Percentiles rank a stretch among this genome's conserved stretches.
Conservation (phyloP, 2,329 filamentous ascomycete species). For the Fusarium foetens region DNA sequence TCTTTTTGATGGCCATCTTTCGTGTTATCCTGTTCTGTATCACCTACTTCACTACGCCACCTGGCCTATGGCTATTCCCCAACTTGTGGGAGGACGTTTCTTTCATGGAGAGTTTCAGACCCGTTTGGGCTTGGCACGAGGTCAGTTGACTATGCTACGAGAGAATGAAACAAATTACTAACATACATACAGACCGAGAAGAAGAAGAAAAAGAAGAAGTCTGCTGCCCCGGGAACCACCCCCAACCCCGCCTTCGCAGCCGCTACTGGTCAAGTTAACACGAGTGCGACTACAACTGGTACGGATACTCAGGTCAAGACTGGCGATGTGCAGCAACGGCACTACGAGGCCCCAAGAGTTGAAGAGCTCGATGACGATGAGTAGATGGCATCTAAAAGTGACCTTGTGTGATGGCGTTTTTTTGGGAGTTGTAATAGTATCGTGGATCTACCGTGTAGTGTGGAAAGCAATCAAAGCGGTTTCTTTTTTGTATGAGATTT, state of each 20-base stretch:
- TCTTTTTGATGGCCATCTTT: conserved; percentile 98
- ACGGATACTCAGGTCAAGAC: conserved; percentile 65
- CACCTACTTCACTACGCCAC: conserved; percentile 85
- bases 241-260: conserved; percentile 60
- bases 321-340: conserved; percentile 52
- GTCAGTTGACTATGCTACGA: conserved; percentile 59
- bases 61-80: conserved; percentile 97
- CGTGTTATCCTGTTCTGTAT: conserved; percentile 92
- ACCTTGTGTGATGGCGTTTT: conserved; percentile 39
- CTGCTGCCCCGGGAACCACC: conserved; percentile 49
- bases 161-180: conserved; percentile 22
- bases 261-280: conserved; percentile 63
- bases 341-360: conserved; percentile 63
- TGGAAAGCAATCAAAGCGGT: conserved; percentile 26
- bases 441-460: conserved; percentile 27
- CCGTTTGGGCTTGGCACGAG: conserved; percentile 98
- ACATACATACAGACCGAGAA: conserved; percentile 46
- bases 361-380: conserved; percentile 64
- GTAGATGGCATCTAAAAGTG: conserved; percentile 44
- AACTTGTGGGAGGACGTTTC: conserved; percentile 99
- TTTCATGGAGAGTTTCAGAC: conserved; percentile 96
- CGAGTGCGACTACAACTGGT: conserved; percentile 66
- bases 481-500: not conserved
- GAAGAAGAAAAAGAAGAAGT: conserved; percentile 68
- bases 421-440: conserved; percentile 41